These are phyloP conservation scores for Neurospora sp. DNA, from an alignment of 495 filamentous ascomycete species.

Conservation along the genomic window DNA sequence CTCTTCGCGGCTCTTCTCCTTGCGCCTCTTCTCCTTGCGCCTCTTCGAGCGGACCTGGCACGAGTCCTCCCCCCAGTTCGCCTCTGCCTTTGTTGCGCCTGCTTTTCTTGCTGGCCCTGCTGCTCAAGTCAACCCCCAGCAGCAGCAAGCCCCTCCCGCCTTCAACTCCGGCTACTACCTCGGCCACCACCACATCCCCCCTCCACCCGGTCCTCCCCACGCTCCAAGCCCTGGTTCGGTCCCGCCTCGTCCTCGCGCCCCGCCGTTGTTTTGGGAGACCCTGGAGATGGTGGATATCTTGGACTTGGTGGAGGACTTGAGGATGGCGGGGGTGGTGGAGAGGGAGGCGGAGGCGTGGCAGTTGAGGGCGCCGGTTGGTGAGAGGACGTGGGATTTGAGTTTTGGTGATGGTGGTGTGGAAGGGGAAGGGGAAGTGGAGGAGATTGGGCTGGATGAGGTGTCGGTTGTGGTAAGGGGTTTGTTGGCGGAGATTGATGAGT, in stretches of 20 bases:
- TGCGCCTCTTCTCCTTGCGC: not conserved
- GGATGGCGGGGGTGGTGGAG: not conserved
- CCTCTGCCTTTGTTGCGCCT: not conserved
- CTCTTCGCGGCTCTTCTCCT: not conserved
- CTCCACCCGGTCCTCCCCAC: not conserved
- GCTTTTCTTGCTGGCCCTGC: not conserved
- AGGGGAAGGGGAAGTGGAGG: not conserved
- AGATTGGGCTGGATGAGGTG: not conserved
- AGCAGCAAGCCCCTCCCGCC: not conserved
- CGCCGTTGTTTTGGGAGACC: not conserved
- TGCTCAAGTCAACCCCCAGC: not conserved
- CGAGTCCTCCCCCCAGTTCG: not conserved
- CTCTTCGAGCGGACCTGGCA: not conserved
- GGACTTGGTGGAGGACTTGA: not conserved
- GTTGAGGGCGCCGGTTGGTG: not conserved
- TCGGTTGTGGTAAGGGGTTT: not conserved
- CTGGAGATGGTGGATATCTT: not conserved
- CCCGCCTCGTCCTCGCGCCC: not conserved
- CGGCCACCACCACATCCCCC: not conserved
- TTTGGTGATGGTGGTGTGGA: not conserved
- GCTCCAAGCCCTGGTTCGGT: not conserved
- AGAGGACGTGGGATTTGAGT: not conserved
- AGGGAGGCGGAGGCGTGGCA: not conserved
- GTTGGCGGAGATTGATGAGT: not conserved
- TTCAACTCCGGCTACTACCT: not conserved